These are phyloP conservation scores for Citrus reticulata DNA, from an alignment of 345 rosid genomes.

Conservation along the genomic window DNA sequence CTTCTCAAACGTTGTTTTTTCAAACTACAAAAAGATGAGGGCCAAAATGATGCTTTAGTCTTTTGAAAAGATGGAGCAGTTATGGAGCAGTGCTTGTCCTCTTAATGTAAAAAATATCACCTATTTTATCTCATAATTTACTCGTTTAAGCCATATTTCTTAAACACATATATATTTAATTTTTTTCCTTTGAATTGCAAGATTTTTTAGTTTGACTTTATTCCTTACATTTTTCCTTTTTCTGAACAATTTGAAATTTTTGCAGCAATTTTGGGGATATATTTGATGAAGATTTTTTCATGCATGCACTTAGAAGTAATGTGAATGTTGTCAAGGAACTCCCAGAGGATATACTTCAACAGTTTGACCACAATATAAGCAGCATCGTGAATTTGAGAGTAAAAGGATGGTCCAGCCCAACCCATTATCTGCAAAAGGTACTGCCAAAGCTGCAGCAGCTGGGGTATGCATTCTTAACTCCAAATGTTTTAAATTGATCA, in stretches of 20 bases:
- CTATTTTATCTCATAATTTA: background rate
- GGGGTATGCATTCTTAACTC: constrained; percentile 41
- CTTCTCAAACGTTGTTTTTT: background rate
- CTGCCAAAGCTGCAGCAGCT: constrained; percentile 71
- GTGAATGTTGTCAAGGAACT: constrained; percentile 75
- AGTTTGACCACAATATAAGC: constrained; percentile 79
- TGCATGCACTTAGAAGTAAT: constrained; percentile 62
- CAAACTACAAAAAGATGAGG: background rate
- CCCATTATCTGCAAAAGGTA: constrained; percentile 88
- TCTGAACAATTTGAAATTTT: constrained; percentile 10
- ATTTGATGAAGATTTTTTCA: constrained; percentile 93
- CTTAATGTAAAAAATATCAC: background rate
- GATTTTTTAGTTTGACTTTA: constrained; percentile 7
- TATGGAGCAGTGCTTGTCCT: background rate
- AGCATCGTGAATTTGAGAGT: constrained; percentile 88
- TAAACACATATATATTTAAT: background rate
- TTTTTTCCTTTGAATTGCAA: background rate
- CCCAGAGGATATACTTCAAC: constrained; percentile 80
- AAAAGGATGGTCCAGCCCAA: constrained; percentile 86
- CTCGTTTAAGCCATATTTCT: background rate
- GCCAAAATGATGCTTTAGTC: background rate
- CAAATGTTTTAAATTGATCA: background rate
- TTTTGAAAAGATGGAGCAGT: background rate
- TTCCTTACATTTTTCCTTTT: background rate
- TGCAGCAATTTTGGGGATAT: constrained; percentile 90